phyloP scores from a whole-genome alignment of 352 stramenopile genomes.

The Phytophthora macrochlamydospora region DNA sequence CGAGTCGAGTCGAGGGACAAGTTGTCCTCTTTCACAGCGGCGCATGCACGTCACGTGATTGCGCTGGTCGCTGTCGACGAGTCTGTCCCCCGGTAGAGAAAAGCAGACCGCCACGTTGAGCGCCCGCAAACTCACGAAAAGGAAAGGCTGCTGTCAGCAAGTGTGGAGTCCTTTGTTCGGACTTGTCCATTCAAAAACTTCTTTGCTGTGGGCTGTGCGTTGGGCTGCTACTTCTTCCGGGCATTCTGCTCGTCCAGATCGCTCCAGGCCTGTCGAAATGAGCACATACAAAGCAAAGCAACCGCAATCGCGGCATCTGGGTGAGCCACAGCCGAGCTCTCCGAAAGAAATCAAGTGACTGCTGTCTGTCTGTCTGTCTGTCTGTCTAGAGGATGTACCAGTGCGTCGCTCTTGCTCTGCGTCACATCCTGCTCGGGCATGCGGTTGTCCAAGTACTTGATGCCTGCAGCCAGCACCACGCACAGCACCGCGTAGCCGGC shows the following conservation, averaged over 20 bases:
- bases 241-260: conserved; percentile 55
- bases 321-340: too few relatives aligned
- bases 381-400: conserved; percentile 30
- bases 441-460: conserved; percentile 76
- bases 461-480: conserved; percentile 57
- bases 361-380: too few relatives aligned
- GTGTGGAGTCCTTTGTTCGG: not conserved
- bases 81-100: not conserved
- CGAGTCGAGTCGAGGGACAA: too few relatives aligned
- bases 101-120: not conserved
- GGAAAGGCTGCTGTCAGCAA: not conserved
- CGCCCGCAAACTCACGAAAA: too few relatives aligned
- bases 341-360: not conserved
- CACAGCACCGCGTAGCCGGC: conserved; percentile 68
- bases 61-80: not conserved
- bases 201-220: not conserved
- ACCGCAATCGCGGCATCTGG: not conserved
- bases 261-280: conserved; percentile 54
- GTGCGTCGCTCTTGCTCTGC: conserved; percentile 38
- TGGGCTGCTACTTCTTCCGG: conserved; percentile 16
- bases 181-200: too few relatives aligned
- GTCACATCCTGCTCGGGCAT: conserved; percentile 47
- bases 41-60: not conserved
- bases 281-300: not conserved
- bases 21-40: too few relatives aligned